Percentiles rank a stretch among this genome's conserved stretches.
These are phyloP conservation scores for Sesbania bispinosa DNA, from an alignment of 306 rosid species.

Conservation along the genomic window DNA sequence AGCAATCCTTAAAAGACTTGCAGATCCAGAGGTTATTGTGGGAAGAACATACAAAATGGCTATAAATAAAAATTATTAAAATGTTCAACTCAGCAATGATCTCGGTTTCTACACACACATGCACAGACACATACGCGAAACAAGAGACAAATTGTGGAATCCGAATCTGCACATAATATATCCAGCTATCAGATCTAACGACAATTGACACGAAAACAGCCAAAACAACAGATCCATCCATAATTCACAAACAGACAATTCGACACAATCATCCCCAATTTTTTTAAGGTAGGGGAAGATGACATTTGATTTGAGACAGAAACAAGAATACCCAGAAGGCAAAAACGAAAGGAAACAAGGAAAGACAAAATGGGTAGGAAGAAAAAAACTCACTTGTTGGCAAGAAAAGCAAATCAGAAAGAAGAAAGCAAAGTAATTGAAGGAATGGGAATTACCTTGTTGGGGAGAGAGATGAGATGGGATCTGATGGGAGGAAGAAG, in stretches of 20 bases:
- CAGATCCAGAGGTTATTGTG: conserved; percentile 8
- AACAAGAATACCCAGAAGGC: not conserved
- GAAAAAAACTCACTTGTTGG: not conserved
- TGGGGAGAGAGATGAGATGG: conserved; percentile 32
- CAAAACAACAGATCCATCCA: conserved; percentile 35
- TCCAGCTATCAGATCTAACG: conserved; percentile 39
- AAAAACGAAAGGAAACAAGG: not conserved
- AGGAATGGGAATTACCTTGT: conserved; percentile 25
- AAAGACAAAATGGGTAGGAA: not conserved
- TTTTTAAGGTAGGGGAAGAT: not conserved
- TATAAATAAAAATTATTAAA: not conserved
- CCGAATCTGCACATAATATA: not conserved
- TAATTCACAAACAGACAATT: conserved; percentile 7
- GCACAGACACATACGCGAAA: not conserved
- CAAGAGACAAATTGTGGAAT: conserved; percentile 11
- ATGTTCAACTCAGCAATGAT: not conserved
- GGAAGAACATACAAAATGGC: not conserved
- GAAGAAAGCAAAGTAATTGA: not conserved
- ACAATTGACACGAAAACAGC: conserved; percentile 6
- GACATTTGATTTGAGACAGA: not conserved
- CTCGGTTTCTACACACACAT: not conserved
- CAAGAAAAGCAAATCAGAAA: not conserved
- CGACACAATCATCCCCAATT: not conserved
- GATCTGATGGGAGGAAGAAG: not conserved
- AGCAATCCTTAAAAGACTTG: not conserved